Conservation (phyloP, 176 grass and related monocot genomes). For the Secale cereale region DNA sequence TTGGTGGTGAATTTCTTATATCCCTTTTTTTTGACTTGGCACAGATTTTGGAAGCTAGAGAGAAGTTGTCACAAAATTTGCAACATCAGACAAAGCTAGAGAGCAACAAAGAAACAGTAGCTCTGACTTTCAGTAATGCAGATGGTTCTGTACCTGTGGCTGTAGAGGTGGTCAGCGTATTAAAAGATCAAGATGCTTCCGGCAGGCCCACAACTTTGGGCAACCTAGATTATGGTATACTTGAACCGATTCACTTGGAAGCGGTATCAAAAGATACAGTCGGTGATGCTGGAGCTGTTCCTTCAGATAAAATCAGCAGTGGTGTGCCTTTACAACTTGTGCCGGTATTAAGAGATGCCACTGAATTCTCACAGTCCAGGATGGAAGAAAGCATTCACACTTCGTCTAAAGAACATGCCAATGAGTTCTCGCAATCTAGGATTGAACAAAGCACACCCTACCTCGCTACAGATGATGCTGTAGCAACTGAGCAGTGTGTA, state of each 20-base stretch:
- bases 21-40: conserved; percentile 16
- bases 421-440: not conserved
- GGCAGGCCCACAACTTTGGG: conserved; percentile 17
- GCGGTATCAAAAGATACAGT: not conserved
- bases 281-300: conserved; percentile 10
- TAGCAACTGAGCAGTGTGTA: conserved; percentile 32
- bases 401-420: not conserved
- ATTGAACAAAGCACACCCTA: conserved; percentile 23
- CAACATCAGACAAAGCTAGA: conserved; percentile 39
- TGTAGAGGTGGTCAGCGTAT: not conserved
- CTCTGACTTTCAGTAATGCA: conserved; percentile 18
- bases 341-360: not conserved
- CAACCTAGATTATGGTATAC: conserved; percentile 19
- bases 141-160: conserved; percentile 1
- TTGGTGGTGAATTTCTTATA: conserved; percentile 22
- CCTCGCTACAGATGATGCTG: conserved; percentile 6
- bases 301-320: conserved; percentile 26
- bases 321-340: conserved; percentile 32
- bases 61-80: conserved; percentile 39
- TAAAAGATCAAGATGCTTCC: conserved; percentile 29
- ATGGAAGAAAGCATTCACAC: conserved; percentile 25
- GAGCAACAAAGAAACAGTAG: conserved; percentile 6
- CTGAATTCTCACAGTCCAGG: not conserved
- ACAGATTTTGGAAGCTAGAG: conserved; percentile 67
- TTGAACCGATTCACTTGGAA: conserved; percentile 18